phyloP scores from a whole-genome alignment of 2,329 filamentous ascomycete genomes.

The Aspergillus spinulosporus region DNA sequence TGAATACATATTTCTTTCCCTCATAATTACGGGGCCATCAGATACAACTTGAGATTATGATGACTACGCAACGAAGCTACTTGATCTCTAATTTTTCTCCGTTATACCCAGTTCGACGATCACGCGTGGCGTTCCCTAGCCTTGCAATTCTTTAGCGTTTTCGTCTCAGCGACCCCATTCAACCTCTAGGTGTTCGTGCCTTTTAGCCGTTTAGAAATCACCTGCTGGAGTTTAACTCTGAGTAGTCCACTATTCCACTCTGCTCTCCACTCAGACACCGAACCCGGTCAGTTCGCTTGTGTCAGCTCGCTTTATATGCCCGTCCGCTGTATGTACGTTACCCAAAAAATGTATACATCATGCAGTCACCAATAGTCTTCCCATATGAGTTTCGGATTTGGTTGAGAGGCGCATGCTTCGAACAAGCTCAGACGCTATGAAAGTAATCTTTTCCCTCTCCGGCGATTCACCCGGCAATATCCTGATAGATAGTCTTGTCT shows the following conservation, averaged over 20 bases:
- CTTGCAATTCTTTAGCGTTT: neutral
- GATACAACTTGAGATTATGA: neutral
- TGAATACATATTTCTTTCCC: neutral
- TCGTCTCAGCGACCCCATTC: no score
- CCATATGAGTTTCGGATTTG: conserved; percentile 3
- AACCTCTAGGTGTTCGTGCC: neutral
- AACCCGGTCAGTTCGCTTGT: neutral
- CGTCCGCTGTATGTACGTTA: neutral
- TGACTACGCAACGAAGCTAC: neutral
- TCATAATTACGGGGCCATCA: neutral
- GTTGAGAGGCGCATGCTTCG: neutral
- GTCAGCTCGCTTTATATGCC: neutral
- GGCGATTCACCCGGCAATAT: neutral
- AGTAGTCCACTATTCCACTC: neutral
- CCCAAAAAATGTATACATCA: neutral
- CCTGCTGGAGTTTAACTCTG: neutral
- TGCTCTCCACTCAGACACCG: no score
- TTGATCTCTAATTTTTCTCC: neutral
- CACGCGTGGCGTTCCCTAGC: neutral
- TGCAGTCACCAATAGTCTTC: neutral
- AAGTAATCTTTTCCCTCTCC: neutral
- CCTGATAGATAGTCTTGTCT: neutral
- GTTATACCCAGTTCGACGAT: neutral
- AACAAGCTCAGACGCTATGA: neutral
- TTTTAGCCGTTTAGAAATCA: neutral